Conservation (phyloP, 2,329 filamentous ascomycete genomes). For the Aspergillus aculeatinus region DNA sequence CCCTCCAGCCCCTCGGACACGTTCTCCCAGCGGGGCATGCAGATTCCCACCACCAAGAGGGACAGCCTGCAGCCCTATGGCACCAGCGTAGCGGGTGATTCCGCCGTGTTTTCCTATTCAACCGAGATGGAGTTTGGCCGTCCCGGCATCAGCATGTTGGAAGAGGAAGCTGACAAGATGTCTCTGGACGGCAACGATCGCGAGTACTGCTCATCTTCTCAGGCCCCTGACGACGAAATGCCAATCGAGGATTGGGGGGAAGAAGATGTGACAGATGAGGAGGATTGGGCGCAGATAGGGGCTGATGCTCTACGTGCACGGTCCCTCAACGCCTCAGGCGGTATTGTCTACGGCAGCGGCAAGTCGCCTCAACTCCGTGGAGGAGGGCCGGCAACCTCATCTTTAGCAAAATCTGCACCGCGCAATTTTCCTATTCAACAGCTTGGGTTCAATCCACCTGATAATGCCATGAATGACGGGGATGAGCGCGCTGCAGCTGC, state of each 20-base stretch:
- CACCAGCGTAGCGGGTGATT: constrained; percentile 67
- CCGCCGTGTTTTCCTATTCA: constrained; percentile 70
- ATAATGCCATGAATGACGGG: constrained; percentile 35
- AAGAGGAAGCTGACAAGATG: constrained; percentile 93
- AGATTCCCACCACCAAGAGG: constrained; percentile 46
- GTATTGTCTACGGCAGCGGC: constrained; percentile 39
- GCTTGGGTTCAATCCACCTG: constrained; percentile 31
- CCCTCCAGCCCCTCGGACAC: constrained; percentile 52
- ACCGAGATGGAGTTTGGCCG: constrained; percentile 60
- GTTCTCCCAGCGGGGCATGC: constrained; percentile 47
- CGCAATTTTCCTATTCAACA: constrained; percentile 36
- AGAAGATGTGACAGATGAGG: constrained; percentile 87
- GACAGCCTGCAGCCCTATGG: constrained; percentile 47
- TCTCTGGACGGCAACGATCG: constrained; percentile 70
- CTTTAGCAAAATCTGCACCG: constrained; percentile 43
- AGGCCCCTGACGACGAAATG: constrained; percentile 64
- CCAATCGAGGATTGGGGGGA: constrained; percentile 77
- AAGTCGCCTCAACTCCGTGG: constrained; percentile 25
- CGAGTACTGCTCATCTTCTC: constrained; percentile 71
- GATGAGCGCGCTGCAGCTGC: constrained; percentile 51
- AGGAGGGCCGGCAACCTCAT: constrained; percentile 39
- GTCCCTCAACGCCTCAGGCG: constrained; percentile 51
- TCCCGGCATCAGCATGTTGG: constrained; percentile 64
- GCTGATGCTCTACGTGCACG: constrained; percentile 76
- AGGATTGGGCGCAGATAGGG: constrained; percentile 90